phyloP scores from a whole-genome alignment of 2,329 filamentous ascomycete species.

The Leptodontidium sp. region DNA sequence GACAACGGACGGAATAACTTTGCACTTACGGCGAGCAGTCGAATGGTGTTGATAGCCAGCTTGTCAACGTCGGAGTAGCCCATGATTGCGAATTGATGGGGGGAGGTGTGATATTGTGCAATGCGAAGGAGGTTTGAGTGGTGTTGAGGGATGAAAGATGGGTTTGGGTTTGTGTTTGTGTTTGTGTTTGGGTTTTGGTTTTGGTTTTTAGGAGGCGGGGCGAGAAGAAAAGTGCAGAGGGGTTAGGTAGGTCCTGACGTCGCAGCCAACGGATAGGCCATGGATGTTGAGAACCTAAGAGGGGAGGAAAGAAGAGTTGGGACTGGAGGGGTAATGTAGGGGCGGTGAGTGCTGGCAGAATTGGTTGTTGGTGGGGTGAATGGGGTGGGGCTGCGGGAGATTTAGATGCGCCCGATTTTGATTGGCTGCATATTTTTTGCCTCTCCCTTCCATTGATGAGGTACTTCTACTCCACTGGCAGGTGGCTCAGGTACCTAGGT shows the following conservation, averaged over 20 bases:
- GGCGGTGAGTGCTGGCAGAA: too few relatives aligned
- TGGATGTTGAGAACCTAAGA: not conserved
- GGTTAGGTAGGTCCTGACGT: not conserved
- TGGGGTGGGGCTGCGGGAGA: not conserved
- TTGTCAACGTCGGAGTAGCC: conserved; percentile 86
- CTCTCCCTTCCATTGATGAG: not conserved
- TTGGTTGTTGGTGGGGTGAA: too few relatives aligned
- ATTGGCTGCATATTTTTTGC: not conserved
- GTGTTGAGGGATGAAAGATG: not conserved
- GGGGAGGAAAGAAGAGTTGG: not conserved
- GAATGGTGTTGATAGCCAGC: conserved; percentile 98
- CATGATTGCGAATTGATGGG: conserved; percentile 61
- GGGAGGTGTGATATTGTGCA: conserved; percentile 17
- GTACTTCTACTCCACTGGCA: too few relatives aligned
- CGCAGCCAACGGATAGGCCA: too few relatives aligned
- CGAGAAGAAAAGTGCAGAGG: not conserved
- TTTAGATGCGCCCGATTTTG: not conserved
- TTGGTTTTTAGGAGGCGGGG: not conserved
- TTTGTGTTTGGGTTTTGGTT: not conserved
- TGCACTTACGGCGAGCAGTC: conserved; percentile 81
- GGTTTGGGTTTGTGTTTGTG: too few relatives aligned
- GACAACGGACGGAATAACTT: not conserved
- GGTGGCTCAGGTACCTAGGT: too few relatives aligned
- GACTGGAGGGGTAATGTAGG: not conserved
- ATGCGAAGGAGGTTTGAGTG: too few relatives aligned